Evolutionary conservation across 495 filamentous ascomycete species (phyloP).

Genomic region (Acidiella bohemica): DNA sequence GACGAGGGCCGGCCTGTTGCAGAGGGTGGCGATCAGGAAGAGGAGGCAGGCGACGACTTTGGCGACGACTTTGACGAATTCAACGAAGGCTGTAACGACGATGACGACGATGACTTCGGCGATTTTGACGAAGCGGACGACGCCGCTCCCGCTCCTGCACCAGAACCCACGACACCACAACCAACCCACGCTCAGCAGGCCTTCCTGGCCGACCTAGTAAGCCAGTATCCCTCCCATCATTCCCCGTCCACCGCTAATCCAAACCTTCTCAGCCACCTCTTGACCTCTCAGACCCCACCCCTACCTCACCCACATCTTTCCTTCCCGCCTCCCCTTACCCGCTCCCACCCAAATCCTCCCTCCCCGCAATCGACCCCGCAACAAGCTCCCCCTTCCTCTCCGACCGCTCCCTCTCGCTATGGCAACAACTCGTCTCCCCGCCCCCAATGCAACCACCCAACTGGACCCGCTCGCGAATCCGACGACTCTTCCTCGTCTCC

Average conservation of each 20-base stretch:
- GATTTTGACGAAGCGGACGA: conserved; percentile 70
- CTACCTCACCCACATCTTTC: conserved; percentile 44
- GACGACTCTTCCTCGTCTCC: conserved; percentile 88
- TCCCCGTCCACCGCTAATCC: not conserved
- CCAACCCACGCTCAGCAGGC: conserved; percentile 29
- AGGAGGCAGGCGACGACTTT: conserved; percentile 39
- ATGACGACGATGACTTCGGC: conserved; percentile 64
- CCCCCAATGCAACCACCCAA: conserved; percentile 91
- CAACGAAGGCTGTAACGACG: conserved; percentile 70
- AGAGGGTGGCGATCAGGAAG: conserved; percentile 30
- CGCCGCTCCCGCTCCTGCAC: conserved; percentile 12
- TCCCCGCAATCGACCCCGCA: conserved; percentile 23
- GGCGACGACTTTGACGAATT: conserved; percentile 96
- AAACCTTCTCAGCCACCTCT: conserved; percentile 46
- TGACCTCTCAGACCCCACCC: conserved; percentile 44
- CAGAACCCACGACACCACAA: conserved; percentile 28
- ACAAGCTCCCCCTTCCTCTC: conserved; percentile 50
- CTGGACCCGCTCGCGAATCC: conserved; percentile 94
- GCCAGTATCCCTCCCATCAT: too few relatives aligned
- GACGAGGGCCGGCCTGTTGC: conserved; percentile 26
- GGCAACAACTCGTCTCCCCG: conserved; percentile 90
- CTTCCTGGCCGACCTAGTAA: conserved; percentile 25
- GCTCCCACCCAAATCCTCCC: conserved; percentile 31
- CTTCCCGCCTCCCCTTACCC: conserved; percentile 39
- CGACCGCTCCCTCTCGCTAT: conserved; percentile 68